These are phyloP conservation scores for Sphagnum magellanicum DNA, from an alignment of 228 moss, liverwort and hornwort species.

Conservation along the genomic window DNA sequence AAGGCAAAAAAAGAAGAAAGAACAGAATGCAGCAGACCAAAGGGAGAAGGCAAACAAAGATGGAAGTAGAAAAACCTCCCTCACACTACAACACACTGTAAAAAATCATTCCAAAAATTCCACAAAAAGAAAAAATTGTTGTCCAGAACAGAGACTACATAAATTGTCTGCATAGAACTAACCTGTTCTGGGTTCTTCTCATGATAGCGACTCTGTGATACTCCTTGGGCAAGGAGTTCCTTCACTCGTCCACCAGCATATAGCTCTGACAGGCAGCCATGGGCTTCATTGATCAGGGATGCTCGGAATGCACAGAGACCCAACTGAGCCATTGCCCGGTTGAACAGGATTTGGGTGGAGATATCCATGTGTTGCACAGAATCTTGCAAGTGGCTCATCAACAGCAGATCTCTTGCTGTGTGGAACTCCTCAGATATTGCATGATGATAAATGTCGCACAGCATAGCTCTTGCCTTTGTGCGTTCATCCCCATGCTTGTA, in stretches of 20 bases:
- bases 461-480: conserved; percentile 93
- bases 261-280: conserved; percentile 82
- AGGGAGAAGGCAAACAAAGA: no score
- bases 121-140: no score
- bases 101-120: no score
- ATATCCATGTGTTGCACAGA: conserved; percentile 96
- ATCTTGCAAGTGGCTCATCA: conserved; percentile 98
- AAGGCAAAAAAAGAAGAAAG: no score
- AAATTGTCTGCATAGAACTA: neutral
- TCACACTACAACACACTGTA: no score
- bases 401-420: conserved; percentile 68
- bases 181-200: conserved; percentile 90
- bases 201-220: conserved; percentile 95
- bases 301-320: conserved; percentile 88
- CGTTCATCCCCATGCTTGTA: conserved; percentile 94
- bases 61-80: no score
- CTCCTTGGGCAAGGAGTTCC: conserved; percentile 89
- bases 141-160: no score
- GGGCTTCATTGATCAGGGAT: conserved; percentile 72
- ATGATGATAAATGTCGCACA: conserved; percentile 95
- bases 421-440: conserved; percentile 88
- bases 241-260: conserved; percentile 92
- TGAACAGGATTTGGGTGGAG: conserved; percentile 87
- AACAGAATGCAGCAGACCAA: no score
- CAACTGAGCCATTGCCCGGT: conserved; percentile 88